Evolutionary conservation across 2,329 filamentous ascomycete genomes (phyloP), one percentile per base, ranked within the genome.

Genomic region (Nothophoma quercina): DNA sequence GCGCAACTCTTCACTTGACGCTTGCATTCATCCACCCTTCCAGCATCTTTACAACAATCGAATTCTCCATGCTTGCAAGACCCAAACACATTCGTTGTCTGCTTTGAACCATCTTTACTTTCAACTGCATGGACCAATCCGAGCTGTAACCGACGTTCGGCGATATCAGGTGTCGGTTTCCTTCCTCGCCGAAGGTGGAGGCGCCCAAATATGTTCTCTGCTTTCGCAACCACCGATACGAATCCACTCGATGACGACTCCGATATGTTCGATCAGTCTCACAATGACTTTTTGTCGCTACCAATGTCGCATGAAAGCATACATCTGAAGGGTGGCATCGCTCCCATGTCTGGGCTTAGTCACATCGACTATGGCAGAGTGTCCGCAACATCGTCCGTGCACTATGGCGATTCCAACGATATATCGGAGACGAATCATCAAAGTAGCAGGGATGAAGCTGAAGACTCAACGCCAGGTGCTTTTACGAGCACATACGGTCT

Each of bases 361-460:
- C 67, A 67, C 59, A 55, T 75, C 51, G 71, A 63, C 51, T 76
- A 75, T 68, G 62, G 60, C 46, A 68, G 68, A 63, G 73, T 75
- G 61, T 75, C 74, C 22, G 68, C 65, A 49, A 60, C 70, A 53
- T 76, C 74, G 53, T 76, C 74, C 58, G 66, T 72, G 61, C 73
- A 75, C 55, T 70, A 70, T 46, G 69, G 69, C 51, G 71, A 75
- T 51, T 57, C 59, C 38, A 69, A 69, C 48, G 71, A 74, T 56
- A 62, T 63, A 59, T 76, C 71, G 21, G 74, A 76, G 48, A 49
- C 57, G 32, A 68, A 59, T 55, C 69, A 59, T 56, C 60, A 67
- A 30, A 71, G 61, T 55, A 57, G 64, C 29, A 65, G 59, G 57
- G 65, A 69, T 23, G 70, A 74, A 26, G 60, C 59, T 40, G 69